phyloP scores from a whole-genome alignment of 768 basidiomycete genomes.

The Hericium rajendrae region DNA sequence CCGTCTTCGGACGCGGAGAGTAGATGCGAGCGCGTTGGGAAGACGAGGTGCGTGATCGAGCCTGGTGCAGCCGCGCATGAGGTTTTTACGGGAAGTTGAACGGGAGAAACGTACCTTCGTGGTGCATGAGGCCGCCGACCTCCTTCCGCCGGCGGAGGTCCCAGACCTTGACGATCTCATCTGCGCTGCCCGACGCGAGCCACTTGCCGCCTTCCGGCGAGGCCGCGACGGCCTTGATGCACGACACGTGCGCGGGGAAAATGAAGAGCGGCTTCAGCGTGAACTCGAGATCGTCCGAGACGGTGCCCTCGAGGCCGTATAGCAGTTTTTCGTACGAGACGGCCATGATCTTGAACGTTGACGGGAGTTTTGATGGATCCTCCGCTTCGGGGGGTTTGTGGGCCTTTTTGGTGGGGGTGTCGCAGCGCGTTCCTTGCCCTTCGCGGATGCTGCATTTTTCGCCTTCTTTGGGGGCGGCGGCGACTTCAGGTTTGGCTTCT shows the following conservation, averaged over 20 bases:
- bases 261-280: constrained; percentile 77
- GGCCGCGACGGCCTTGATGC: constrained; percentile 83
- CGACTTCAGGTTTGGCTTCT: neutral
- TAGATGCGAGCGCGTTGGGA: constrained; percentile 84
- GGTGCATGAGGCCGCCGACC: constrained; percentile 90
- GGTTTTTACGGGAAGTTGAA: neutral
- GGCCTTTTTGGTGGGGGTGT: constrained; percentile 4
- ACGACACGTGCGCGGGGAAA: constrained; percentile 94
- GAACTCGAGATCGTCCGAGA: constrained; percentile 28
- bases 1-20: constrained; percentile 91
- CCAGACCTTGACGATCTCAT: constrained; percentile 97
- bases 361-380: constrained; percentile 26
- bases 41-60: constrained; percentile 81
- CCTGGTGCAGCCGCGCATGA: constrained; percentile 34
- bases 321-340: constrained; percentile 96
- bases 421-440: constrained; percentile 20
- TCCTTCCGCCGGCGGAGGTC: constrained; percentile 87
- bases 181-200: constrained; percentile 92
- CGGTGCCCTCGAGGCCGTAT: constrained; percentile 77
- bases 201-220: constrained; percentile 89
- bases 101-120: constrained; percentile 55
- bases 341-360: constrained; percentile 76
- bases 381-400: neutral
- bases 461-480: neutral
- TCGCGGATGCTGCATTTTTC: constrained; percentile 12